These are phyloP conservation scores for Polygonum maritimum DNA, from an alignment of 148 eudicot genomes.

Conservation along the genomic window DNA sequence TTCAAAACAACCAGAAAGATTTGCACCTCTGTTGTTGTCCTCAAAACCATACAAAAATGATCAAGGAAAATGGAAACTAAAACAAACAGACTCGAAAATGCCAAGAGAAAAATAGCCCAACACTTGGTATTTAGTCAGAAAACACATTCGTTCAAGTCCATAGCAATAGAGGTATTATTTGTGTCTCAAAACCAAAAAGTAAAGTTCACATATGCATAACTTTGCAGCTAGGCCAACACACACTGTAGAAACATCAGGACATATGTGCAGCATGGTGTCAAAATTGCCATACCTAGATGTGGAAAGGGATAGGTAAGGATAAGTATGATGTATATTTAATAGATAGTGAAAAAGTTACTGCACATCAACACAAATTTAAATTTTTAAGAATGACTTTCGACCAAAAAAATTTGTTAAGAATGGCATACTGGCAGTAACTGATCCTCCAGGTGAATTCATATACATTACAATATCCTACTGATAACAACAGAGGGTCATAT, in stretches of 20 bases:
- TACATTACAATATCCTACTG: slow-evolving; percentile 92
- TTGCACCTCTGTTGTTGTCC: background rate
- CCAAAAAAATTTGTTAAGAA: too few species aligned
- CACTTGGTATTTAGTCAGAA: background rate
- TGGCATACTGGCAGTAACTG: slow-evolving; percentile 86
- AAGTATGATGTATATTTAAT: background rate
- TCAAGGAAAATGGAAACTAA: background rate
- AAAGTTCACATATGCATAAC: slow-evolving; percentile 16
- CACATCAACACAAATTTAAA: background rate
- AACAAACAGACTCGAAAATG: background rate
- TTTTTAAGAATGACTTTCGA: too few species aligned
- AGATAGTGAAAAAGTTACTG: background rate
- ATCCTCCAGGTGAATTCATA: slow-evolving; percentile 97
- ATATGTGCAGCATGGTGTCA: slow-evolving; percentile 87
- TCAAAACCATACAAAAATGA: background rate
- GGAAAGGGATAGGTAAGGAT: background rate
- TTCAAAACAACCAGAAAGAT: background rate
- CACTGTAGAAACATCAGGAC: slow-evolving; percentile 93
- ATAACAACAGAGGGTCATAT: slow-evolving; percentile 13
- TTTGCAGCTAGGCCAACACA: slow-evolving; percentile 97
- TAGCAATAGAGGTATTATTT: background rate
- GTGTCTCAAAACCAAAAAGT: background rate
- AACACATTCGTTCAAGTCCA: background rate
- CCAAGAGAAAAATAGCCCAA: background rate
- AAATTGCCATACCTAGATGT: slow-evolving; percentile 78